A percentile compares a stretch with the other conserved stretches of the same genome.
Conservation (phyloP, 2,329 filamentous ascomycete species). For the Zymoseptoria passerinii region DNA sequence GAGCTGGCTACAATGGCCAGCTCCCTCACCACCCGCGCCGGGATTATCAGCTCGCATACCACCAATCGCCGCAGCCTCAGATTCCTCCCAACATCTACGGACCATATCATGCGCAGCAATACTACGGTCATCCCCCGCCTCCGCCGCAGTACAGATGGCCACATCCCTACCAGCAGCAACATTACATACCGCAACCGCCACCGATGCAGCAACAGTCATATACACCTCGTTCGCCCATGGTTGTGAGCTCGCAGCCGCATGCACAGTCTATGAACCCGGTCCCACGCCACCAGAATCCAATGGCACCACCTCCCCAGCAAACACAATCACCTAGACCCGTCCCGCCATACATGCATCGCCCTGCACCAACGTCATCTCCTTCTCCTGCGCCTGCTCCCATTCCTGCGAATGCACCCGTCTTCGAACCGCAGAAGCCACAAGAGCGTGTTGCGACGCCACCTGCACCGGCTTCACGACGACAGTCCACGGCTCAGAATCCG, state of each 20-base stretch:
- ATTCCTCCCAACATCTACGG: conserved; percentile 29
- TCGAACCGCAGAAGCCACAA: conserved; percentile 9
- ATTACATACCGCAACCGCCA: conserved; percentile 28
- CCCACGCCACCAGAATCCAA: conserved; percentile 32
- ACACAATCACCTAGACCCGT: conserved; percentile 20
- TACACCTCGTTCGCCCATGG: conserved; percentile 34
- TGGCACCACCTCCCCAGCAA: conserved; percentile 25
- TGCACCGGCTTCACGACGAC: conserved; percentile 8
- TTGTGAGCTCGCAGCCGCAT: conserved; percentile 40
- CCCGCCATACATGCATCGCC: conserved; percentile 16
- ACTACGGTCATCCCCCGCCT: conserved; percentile 31
- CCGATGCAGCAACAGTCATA: conserved; percentile 31
- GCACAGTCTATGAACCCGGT: conserved; percentile 42
- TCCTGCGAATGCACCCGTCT: conserved; percentile 4
- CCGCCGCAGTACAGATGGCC: conserved; percentile 25
- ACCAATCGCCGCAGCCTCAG: conserved; percentile 31
- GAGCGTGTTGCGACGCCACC: conserved; percentile 11
- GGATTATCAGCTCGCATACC: conserved; percentile 19
- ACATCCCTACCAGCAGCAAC: conserved; percentile 33
- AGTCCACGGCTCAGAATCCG: conserved; percentile 12
- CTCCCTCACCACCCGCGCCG: not conserved
- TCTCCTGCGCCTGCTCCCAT: conserved; percentile 9
- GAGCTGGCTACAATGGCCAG: not conserved
- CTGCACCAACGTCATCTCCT: conserved; percentile 6
- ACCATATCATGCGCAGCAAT: conserved; percentile 32